Evolutionary conservation across 192 early-diverging fungal genomes (phyloP).

Genomic region (Podila horticola): DNA sequence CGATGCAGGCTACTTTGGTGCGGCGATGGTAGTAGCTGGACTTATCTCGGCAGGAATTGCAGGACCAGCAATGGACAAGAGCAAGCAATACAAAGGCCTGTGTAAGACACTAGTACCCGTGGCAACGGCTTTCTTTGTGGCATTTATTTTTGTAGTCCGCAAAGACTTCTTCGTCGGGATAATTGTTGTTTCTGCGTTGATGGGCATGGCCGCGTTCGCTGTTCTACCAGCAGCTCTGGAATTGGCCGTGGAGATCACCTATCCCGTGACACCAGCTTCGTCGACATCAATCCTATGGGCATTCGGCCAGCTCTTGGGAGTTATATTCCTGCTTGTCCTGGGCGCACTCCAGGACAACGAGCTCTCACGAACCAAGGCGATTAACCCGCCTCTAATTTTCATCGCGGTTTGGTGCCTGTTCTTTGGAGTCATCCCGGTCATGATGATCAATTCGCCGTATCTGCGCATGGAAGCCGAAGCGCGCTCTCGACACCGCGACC

Average conservation of each 20-base stretch:
- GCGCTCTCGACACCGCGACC: conserved; percentile 11
- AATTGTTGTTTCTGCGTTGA: conserved; percentile 24
- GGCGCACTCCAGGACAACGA: conserved; percentile 20
- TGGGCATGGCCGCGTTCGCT: conserved; percentile 42
- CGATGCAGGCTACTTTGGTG: conserved; percentile 67
- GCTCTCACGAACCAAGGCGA: neutral
- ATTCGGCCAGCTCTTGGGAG: conserved; percentile 42
- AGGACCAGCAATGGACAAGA: conserved; percentile 62
- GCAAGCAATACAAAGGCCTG: conserved; percentile 60
- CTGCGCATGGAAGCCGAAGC: conserved; percentile 43
- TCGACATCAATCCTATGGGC: conserved; percentile 48
- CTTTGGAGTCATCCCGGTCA: conserved; percentile 20
- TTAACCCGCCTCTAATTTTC: conserved; percentile 44
- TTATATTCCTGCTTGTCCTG: conserved; percentile 32
- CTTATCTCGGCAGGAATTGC: conserved; percentile 62
- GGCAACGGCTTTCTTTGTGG: conserved; percentile 52
- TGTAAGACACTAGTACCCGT: conserved; percentile 56
- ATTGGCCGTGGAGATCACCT: conserved; percentile 46
- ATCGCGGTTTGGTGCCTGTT: conserved; percentile 34
- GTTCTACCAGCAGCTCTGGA: conserved; percentile 41
- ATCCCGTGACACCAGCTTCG: conserved; percentile 46
- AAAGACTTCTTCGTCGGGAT: conserved; percentile 33
- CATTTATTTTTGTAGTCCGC: conserved; percentile 56
- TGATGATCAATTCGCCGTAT: conserved; percentile 35
- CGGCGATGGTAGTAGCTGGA: conserved; percentile 64